Evolutionary conservation across 441 rosid genomes (phyloP), one percentile per base, ranked within the genome.

Genomic region (Populus tomentosa): DNA sequence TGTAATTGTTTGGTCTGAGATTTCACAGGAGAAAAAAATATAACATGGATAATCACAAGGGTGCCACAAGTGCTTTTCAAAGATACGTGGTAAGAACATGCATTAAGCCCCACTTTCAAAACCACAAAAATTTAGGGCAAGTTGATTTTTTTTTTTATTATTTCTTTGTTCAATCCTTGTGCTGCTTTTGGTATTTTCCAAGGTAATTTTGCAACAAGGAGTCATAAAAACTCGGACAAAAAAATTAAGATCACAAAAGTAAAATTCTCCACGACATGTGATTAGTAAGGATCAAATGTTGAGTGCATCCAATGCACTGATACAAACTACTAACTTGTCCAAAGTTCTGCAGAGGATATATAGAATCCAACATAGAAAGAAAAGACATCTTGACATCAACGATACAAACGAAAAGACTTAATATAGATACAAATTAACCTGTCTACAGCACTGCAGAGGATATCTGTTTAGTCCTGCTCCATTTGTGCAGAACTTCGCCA

Each of bases 401-500:
- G n/a, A 50, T 1, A 16, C n/a, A 16, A 50, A 16, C 59, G 59
- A 50, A 50, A 16, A 50, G 59, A 50, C n/a, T 50, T 7, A 0
- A 16, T 50, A 16, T 50, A 2, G 61, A 53, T 53, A 1, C 61
- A 2, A 28, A 28, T 10, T 0, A 38, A 23, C 9, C 10, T 14
- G n/a, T 40, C 61, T 53, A 28, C 40, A 70, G 84, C 6, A 84
- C 18, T 18, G 73, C 46, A 5, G 82, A 82, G 70, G 62, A 32
- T 18, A 75, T 78, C 33, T 33, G 69, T 80, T 90, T 86, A 26
- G 82, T 72, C 30, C 74, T 70, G 46, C 67, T 80, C 91, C 92
- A 86, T 30, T 81, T 72, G 81, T 91, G 90, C 80, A 89, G 56
- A 69, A 84, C 75, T 32, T 80, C 24, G 71, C 96, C 96, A 40